phyloP scores from a whole-genome alignment of 176 grass and related monocot genomes.

The Hordeum vulgare region DNA sequence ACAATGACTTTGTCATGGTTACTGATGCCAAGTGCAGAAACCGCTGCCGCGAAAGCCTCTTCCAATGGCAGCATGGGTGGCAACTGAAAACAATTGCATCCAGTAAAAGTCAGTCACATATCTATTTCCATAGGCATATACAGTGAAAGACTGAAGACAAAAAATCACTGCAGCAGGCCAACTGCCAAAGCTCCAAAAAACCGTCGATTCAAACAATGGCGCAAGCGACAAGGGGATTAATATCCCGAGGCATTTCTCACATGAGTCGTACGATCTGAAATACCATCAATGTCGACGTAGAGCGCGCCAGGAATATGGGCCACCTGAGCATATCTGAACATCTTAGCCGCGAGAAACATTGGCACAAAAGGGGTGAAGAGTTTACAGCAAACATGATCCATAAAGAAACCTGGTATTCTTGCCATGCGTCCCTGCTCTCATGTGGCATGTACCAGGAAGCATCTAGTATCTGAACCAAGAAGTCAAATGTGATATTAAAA shows the following conservation, averaged over 20 bases:
- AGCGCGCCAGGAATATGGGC: background rate
- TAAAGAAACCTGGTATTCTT: constrained; percentile 72
- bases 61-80: constrained; percentile 85
- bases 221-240: background rate
- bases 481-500: background rate
- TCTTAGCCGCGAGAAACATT: constrained; percentile 24
- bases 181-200: background rate
- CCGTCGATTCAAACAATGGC: background rate
- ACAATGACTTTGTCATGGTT: constrained; percentile 72
- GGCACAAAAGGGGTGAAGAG: background rate
- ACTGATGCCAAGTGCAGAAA: constrained; percentile 64
- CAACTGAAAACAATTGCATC: constrained; percentile 42
- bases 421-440: constrained; percentile 65
- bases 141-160: background rate
- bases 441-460: constrained; percentile 94
- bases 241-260: constrained; percentile 38
- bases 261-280: constrained; percentile 56
- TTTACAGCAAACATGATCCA: background rate
- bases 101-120: background rate
- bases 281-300: constrained; percentile 67
- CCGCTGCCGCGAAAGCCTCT: constrained; percentile 72
- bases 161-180: background rate
- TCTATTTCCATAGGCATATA: background rate
- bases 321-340: constrained; percentile 46
- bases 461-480: constrained; percentile 64